Conservation (phyloP, 2,329 filamentous ascomycete genomes). For the Lecanicillium sp. region DNA sequence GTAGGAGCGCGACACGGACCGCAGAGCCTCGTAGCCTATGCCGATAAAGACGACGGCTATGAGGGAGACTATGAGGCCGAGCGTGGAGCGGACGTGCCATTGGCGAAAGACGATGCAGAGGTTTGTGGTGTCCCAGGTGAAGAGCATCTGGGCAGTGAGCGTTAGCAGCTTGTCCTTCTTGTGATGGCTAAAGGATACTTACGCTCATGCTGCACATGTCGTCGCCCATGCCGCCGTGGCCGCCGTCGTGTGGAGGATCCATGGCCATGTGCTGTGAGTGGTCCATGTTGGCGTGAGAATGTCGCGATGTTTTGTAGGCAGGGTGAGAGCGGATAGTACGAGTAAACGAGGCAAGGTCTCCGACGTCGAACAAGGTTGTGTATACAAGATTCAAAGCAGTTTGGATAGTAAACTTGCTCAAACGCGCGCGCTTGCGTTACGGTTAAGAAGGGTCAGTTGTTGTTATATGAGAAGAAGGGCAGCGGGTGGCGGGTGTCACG, state of each 20-base stretch:
- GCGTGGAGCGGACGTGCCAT: conserved; percentile 74
- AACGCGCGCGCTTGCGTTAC: conserved; percentile 25
- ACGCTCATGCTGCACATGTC: conserved; percentile 87
- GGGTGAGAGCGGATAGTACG: not conserved
- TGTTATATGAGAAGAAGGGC: too few species aligned
- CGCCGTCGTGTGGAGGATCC: conserved; percentile 17
- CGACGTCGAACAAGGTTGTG: too few species aligned
- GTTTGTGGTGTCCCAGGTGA: conserved; percentile 89
- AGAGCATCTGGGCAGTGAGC: conserved; percentile 99
- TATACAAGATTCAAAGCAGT: conserved; percentile 1
- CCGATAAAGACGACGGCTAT: conserved; percentile 73
- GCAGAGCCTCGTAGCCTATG: conserved; percentile 87
- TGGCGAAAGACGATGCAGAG: conserved; percentile 92
- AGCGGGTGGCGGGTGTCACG: too few species aligned
- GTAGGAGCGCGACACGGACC: conserved; percentile 68
- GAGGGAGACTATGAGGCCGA: conserved; percentile 73
- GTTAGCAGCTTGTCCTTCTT: too few species aligned
- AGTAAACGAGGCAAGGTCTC: not conserved
- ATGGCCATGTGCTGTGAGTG: conserved; percentile 31
- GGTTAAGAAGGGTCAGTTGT: too few species aligned
- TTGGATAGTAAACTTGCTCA: conserved; percentile 27
- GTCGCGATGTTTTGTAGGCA: conserved; percentile 10
- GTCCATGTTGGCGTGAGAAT: conserved; percentile 37
- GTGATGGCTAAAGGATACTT: too few species aligned
- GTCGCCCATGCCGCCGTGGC: conserved; percentile 48